Base-by-base conservation (phyloP, 164 flowering plant species). In the Paratinospora sagittata region DNA sequence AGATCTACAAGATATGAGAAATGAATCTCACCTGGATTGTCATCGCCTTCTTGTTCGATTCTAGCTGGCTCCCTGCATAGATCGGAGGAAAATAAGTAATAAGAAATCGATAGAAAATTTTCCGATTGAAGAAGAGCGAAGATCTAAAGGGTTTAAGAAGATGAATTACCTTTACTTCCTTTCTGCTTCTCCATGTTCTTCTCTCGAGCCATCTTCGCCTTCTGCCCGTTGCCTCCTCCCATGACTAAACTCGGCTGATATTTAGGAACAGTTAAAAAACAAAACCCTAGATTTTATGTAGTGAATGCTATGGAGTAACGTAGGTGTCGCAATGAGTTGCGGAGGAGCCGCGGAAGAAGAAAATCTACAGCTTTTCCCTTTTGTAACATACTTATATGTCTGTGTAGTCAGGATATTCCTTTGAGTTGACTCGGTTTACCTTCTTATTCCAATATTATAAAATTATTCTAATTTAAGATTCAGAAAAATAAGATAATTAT, bases 191-290 rank as follows among this genome's bases (percentile, higher is more conserved):
- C 87, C 81, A 79, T 0, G 70, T 80, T 75, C 82, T 65, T 82
- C 80, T 84, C 87, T 30, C 87, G 83, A 0, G 87, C 85, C 82
- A 78, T 84, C 81, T 78, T 82, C 43, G 87, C 24, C 64, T 84
- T 84, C 70, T 82, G 85, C 11, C 75, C 86, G 47, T 84, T 84
- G 76, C 86, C 86, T 49, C 86, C 86, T 13, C 69, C 69, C 69
- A 66, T 66, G n/a, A 43, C 63, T 47, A n/a, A 3, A 16, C 60
- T 16, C 21, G 7, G 60, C 60, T 4, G 24, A 52, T 3, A 17
- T 47, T 47, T 47, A 47, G 55, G 19, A 19, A 47, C 19, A 3
- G 14, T 13, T 4, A 3, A 14, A 19, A 47, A 47, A 47, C 19
- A 19, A 52, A 52, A 52, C 60, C 60, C 60, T 52, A 52, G 60